phyloP scores from a whole-genome alignment of 2,329 filamentous ascomycete species.

The Trichoderma cornu-damae region DNA sequence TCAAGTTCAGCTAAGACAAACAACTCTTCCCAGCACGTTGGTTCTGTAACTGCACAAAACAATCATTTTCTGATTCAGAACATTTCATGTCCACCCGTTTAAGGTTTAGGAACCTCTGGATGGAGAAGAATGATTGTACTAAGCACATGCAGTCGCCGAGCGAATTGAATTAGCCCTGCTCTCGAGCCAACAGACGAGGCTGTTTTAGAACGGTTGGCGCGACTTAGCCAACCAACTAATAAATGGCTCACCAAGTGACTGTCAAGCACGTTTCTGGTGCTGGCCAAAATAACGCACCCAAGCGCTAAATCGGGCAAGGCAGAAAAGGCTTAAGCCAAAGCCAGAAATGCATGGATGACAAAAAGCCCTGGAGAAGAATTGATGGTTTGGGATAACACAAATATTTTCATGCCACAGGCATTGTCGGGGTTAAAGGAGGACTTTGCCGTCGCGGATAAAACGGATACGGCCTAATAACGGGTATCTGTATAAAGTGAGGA shows the following conservation, averaged over 20 bases:
- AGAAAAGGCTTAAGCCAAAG: slow-evolving; percentile 8
- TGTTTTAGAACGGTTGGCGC: not conserved
- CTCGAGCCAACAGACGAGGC: not conserved
- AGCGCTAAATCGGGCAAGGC: slow-evolving; percentile 1
- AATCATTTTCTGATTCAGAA: not conserved
- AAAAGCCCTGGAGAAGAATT: not conserved
- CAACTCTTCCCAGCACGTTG: not conserved
- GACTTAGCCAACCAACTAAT: not conserved
- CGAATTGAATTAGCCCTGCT: not conserved
- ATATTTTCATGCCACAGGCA: not conserved
- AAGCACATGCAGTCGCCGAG: slow-evolving; percentile 1
- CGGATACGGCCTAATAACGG: not conserved
- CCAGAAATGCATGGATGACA: not conserved
- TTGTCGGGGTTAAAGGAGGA: not conserved
- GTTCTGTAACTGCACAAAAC: not conserved
- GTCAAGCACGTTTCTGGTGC: not conserved
- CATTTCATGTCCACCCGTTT: not conserved
- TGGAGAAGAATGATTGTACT: slow-evolving; percentile 1
- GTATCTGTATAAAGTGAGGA: not conserved
- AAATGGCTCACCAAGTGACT: not conserved
- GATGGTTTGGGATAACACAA: not conserved
- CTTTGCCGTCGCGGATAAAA: not conserved
- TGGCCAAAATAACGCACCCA: not conserved
- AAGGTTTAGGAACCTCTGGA: not conserved
- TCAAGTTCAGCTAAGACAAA: not conserved